Percentiles rank a stretch among this genome's conserved stretches.
Conservation (phyloP, 2,329 filamentous ascomycete genomes). For the Phoma sp. region DNA sequence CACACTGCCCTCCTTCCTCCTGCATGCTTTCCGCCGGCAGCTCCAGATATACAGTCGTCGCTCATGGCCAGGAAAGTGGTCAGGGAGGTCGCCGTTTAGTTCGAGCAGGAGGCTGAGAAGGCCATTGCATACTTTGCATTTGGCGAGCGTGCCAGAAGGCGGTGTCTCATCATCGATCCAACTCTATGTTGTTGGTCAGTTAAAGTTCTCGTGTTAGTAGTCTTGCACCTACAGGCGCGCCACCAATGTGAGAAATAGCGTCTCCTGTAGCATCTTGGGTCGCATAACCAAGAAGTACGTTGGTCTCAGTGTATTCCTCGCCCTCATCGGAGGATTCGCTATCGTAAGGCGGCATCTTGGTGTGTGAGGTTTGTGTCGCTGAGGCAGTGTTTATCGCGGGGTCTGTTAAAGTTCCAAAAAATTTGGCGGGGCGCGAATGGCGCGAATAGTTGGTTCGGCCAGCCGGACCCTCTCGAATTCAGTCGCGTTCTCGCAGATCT, state of each 20-base stretch:
- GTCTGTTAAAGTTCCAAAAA: slow-evolving; percentile 3
- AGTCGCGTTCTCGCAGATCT: background rate
- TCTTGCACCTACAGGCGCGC: slow-evolving; percentile 73
- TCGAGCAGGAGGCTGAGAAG: slow-evolving; percentile 86
- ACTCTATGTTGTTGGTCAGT: slow-evolving; percentile 55
- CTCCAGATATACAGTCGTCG: slow-evolving; percentile 85
- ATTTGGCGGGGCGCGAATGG: slow-evolving; percentile 3
- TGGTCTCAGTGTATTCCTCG: slow-evolving; percentile 77
- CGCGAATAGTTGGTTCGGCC: background rate
- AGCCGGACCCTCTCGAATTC: background rate
- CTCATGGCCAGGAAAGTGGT: slow-evolving; percentile 85
- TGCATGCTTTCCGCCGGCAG: slow-evolving; percentile 79
- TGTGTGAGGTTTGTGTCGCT: background rate
- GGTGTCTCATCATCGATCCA: slow-evolving; percentile 79
- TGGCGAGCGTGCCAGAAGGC: slow-evolving; percentile 77
- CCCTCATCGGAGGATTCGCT: slow-evolving; percentile 80
- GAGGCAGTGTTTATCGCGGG: slow-evolving; percentile 10
- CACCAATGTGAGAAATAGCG: slow-evolving; percentile 85
- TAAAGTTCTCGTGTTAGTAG: background rate
- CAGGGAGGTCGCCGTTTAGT: slow-evolving; percentile 87
- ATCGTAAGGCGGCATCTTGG: slow-evolving; percentile 76
- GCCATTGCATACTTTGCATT: slow-evolving; percentile 86
- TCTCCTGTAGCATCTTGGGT: slow-evolving; percentile 81
- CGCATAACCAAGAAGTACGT: slow-evolving; percentile 88
- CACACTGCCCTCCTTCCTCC: slow-evolving; percentile 81